These are phyloP conservation scores for Hygrocybe coccinea DNA, from an alignment of 768 basidiomycete genomes.

Conservation along the genomic window DNA sequence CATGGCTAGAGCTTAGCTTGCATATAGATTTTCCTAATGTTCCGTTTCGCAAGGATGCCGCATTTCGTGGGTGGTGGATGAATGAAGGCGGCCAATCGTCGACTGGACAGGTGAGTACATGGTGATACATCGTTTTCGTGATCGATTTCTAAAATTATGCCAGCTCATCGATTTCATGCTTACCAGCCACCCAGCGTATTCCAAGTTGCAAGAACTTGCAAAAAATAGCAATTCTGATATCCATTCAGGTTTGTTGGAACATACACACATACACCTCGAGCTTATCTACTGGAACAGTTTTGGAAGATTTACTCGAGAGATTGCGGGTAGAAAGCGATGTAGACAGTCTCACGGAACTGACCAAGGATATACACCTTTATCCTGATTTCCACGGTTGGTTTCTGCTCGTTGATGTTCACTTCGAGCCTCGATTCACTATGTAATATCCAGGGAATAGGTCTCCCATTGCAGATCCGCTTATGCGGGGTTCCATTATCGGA, in stretches of 20 bases:
- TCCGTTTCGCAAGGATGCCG: conserved; percentile 59
- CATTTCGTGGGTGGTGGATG: conserved; percentile 98
- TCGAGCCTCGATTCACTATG: neutral
- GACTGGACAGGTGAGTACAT: conserved; percentile 84
- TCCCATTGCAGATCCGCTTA: conserved; percentile 90
- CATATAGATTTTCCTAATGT: conserved; percentile 5
- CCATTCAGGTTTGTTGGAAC: conserved; percentile 45
- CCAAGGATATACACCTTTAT: conserved; percentile 89
- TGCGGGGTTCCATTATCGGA: conserved; percentile 90
- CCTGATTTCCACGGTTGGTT: conserved; percentile 83
- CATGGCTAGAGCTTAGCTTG: neutral
- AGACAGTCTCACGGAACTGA: conserved; percentile 73
- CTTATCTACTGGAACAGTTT: conserved; percentile 42
- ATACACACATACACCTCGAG: neutral
- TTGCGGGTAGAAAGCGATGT: conserved; percentile 52
- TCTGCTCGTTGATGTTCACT: too few relatives aligned
- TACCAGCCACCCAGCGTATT: conserved; percentile 84
- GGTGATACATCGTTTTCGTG: neutral
- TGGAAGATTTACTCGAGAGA: conserved; percentile 68
- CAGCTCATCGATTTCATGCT: conserved; percentile 93
- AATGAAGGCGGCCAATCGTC: conserved; percentile 99
- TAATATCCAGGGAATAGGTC: conserved; percentile 77
- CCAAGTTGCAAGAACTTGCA: conserved; percentile 58
- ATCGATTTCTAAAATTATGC: neutral
- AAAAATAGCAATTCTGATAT: conserved; percentile 56